Base-by-base conservation (phyloP, 345 rosid genomes). In the Geranium brycei region DNA sequence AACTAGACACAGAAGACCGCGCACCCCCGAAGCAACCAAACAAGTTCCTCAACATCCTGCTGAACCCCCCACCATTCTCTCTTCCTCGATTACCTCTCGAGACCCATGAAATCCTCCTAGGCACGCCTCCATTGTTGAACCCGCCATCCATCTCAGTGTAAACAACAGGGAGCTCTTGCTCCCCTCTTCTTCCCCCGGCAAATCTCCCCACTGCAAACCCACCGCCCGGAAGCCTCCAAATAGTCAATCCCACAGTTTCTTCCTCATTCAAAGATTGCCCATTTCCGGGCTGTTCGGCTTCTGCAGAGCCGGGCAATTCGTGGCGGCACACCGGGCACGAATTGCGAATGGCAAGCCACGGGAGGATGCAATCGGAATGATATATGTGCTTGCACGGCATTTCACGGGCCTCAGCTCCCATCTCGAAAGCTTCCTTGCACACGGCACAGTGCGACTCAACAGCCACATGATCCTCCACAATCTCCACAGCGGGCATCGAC, bases 341-440 rank as follows among this genome's bases (percentile, higher is more conserved):
- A 64, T 90, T 93, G 1, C 96, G 76, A 58, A 93, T 64, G 0
- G 86, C 83, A 3, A 93, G 85, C 99, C 99, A 93, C 0, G 99
- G 97, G 19, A 93, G 85, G 19, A 93, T 93, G 15, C 99, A 93
- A 63, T 86, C 95, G 0, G 89, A 76, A 76, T 93, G 99, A 55
- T 90, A 93, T 1, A 93, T 77, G 14, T 93, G 99, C 62, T 90
- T 88, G 60, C 99, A 93, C 0, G 99, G 99, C 99, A 93, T 88
- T 72, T 93, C 96, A 14, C 89, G 75, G 1, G 90, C 99, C 14
- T 83, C 77, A 2, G 89, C 61, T 14, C 84, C 82, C 41, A 93
- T 55, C n/a, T 74, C 77, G 63, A 93, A 93, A 1, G 74, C 80
- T 59, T 93, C 99, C 65, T 86, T 93, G 57, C 99, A 93, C 3